Evolutionary conservation across 495 filamentous ascomycete species (phyloP).

Genomic region (Thozetella sp.): DNA sequence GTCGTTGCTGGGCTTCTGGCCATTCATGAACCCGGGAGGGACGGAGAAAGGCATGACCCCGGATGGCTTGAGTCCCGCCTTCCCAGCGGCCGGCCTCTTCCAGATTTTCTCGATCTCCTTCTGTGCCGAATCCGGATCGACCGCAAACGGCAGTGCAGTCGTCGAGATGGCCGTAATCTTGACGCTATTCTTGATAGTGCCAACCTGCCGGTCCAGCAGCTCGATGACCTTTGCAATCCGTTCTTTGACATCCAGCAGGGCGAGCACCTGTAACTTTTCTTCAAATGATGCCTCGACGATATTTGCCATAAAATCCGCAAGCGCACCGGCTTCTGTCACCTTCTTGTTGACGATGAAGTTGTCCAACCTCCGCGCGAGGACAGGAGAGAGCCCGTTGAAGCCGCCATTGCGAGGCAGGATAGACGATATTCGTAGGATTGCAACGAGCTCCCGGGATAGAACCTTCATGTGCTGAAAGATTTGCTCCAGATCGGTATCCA

Average conservation of each 20-base stretch:
- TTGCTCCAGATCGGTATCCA: conserved; percentile 61
- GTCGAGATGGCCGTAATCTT: conserved; percentile 74
- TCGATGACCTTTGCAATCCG: conserved; percentile 79
- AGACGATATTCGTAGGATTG: conserved; percentile 75
- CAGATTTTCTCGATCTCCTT: conserved; percentile 38
- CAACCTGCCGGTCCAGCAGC: conserved; percentile 76
- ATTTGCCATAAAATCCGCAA: conserved; percentile 98
- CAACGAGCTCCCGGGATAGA: conserved; percentile 79
- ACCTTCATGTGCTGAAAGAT: conserved; percentile 80
- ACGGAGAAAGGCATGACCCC: conserved; percentile 44
- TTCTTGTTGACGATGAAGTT: conserved; percentile 80
- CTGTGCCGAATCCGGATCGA: conserved; percentile 48
- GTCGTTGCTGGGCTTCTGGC: conserved; percentile 35
- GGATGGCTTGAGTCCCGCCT: conserved; percentile 20
- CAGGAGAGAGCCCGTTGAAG: conserved; percentile 68
- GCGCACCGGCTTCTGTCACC: conserved; percentile 72
- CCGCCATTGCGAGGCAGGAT: conserved; percentile 64
- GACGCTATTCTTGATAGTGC: conserved; percentile 77
- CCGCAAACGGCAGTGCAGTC: conserved; percentile 53
- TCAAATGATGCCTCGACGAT: conserved; percentile 82
- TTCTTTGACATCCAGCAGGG: conserved; percentile 74
- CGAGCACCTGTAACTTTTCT: conserved; percentile 84
- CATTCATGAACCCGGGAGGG: conserved; percentile 33
- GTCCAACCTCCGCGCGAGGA: conserved; percentile 83
- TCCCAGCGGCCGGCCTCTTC: conserved; percentile 18